Evolutionary conservation across 2,329 filamentous ascomycete genomes (phyloP), one percentile per base, ranked within the genome.

Genomic region (Scedosporium boydii): DNA sequence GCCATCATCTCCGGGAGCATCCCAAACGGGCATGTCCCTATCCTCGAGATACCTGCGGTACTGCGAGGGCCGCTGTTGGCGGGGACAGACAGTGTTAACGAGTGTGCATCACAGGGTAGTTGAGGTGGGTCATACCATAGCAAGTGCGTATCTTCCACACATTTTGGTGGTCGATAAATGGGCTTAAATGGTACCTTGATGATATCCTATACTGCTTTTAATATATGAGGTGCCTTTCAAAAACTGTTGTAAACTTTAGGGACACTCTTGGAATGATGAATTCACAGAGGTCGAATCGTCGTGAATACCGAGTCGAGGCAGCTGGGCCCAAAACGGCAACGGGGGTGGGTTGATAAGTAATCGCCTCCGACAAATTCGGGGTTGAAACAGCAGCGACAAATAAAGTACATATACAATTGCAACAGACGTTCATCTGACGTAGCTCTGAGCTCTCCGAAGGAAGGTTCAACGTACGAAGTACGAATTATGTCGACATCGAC

Each of bases 31-130:
- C 84, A 96, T 90, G 65, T 87, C 80, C 68, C 91, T 83, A 42
- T 91, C 81, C 69, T 90, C 82, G 6, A 97, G 79, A 72, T 89
- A 86, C 62, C 81, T 83, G 60, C 88, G 87, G 63, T 96, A 82
- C 71, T 91, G 88, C 26, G 87, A 88, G 42, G 90, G 87, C 65
- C 90, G 84, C 91, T 96, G 68, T 44, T 34, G 18, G 57, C 12
- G 48, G 62, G 53, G 26, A 56, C 29, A n/a, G 72, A 75, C 80
- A 65, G 18, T 76, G 86, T 34, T 12, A 29, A 10, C 46, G 14
- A 21, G 46, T 26, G 21, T 34, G 34, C n/a, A n/a, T 58, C 12
- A 14, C 14, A n/a, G 57, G 41, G 21, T n/a, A 29, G 9, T 23
- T 18, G 23, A 63, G 3, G 3, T 1, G n/a, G 61, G 7, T 65